These are phyloP conservation scores for Prunus mume DNA, from an alignment of 306 rosid species.

Conservation along the genomic window DNA sequence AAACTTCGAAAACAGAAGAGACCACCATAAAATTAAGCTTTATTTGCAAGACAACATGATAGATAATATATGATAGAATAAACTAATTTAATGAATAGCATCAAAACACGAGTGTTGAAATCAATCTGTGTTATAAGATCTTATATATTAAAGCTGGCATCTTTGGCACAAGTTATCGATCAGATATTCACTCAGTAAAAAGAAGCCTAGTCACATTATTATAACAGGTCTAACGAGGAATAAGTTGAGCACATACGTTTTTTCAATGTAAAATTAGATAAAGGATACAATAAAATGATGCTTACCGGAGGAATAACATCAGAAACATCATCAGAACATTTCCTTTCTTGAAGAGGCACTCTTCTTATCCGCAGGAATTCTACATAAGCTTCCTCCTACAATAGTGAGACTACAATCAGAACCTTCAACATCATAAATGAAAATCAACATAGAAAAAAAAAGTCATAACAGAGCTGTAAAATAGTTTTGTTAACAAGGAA, in stretches of 20 bases:
- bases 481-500: background rate
- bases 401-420: background rate
- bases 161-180: background rate
- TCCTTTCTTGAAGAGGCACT: conserved; percentile 68
- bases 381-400: conserved; percentile 84
- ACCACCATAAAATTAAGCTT: background rate
- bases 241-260: background rate
- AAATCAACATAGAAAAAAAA: conserved; percentile 12
- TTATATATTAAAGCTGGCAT: background rate
- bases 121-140: background rate
- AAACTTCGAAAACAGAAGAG: background rate
- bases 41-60: background rate
- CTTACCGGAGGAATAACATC: conserved; percentile 78
- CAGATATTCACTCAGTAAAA: background rate
- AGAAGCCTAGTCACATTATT: background rate
- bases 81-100: background rate
- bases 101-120: background rate
- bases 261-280: background rate
- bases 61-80: background rate
- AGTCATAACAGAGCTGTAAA: background rate
- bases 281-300: conserved; percentile 4
- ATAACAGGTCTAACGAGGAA: background rate
- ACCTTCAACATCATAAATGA: conserved; percentile 10
- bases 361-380: conserved; percentile 73
- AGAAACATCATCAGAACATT: conserved; percentile 49